Evolutionary conservation across 164 flowering plant species (phyloP), one percentile per base, ranked within the genome.

Genomic region (Magnolia changhungtana): DNA sequence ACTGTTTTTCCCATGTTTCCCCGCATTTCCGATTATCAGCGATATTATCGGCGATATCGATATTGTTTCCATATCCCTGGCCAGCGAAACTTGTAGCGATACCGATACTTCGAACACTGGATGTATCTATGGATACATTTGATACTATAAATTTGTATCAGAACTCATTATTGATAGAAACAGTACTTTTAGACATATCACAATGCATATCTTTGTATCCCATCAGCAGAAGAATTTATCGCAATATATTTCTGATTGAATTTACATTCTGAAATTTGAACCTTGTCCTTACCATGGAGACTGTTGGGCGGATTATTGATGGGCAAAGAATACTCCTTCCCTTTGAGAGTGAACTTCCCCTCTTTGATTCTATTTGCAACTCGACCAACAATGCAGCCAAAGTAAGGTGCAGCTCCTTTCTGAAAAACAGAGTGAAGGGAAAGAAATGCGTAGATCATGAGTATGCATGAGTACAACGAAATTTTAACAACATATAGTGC

Each of bases 341-440:
- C 97, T 80, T 88, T 75, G 13, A 93, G 90, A 21, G 82, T 83
- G 68, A 93, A 91, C 81, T 90, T 91, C 67, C 98, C 99, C 72
- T 92, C 90, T 78, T 88, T 93, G 80, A 95, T 93, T 78, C 99
- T 82, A 81, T 95, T 95, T 13, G 99, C 99, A 1, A 95, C 98
- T 20, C 96, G 86, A 8, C 97, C 97, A 16, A 93, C 95, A 77
- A 93, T 89, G 85, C 89, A 82, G 18, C 90, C 91, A 80, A 86
- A 89, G 76, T 79, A 89, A 45, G 86, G 87, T 8, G 87, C 67
- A 21, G 65, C 72, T 20, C 90, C 88, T 75, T 85, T 80, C 91
- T 87, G 83, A 78, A 59, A 59, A 59, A 59, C 63, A 14, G n/a
- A 59, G n/a, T 59, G 63, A 19, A 19, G 4, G 63, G 63, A 14